phyloP scores from a whole-genome alignment of 1,139 yeast species.

The Blastobotrys buckinghamii region DNA sequence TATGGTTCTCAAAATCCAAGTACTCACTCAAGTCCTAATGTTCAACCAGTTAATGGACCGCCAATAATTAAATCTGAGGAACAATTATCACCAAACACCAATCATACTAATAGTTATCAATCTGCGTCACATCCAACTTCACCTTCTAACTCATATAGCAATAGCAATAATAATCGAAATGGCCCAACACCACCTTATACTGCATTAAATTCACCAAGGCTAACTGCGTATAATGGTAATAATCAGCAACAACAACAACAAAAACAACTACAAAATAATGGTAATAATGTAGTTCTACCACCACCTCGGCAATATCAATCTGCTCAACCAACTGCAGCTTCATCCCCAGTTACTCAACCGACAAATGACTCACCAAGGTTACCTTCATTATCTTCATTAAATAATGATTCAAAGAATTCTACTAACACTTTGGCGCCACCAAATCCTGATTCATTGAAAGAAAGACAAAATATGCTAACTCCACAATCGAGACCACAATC shows the following conservation, averaged over 20 bases:
- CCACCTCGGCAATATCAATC: not conserved
- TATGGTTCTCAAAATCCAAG: slow-evolving; percentile 7
- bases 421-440: not conserved
- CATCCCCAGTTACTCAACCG: not conserved
- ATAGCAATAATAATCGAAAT: slow-evolving; percentile 11
- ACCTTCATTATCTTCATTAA: slow-evolving; percentile 14
- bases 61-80: too few species aligned
- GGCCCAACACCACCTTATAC: not conserved
- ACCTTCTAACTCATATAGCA: slow-evolving; percentile 1
- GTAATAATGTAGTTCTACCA: not conserved
- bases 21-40: not conserved
- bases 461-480: slow-evolving; percentile 17
- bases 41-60: not conserved
- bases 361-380: slow-evolving; percentile 9
- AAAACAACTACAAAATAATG: too few species aligned
- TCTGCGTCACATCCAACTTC: not conserved
- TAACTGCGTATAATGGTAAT: not conserved
- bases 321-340: too few species aligned
- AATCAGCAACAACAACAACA: too few species aligned
- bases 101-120: too few species aligned
- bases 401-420: slow-evolving; percentile 7
- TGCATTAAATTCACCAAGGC: not conserved
- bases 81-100: too few species aligned
- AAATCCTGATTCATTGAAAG: not conserved
- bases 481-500: slow-evolving; percentile 29